Base-by-base conservation (phyloP, 2,329 filamentous ascomycete genomes). In the Phoma sp. region DNA sequence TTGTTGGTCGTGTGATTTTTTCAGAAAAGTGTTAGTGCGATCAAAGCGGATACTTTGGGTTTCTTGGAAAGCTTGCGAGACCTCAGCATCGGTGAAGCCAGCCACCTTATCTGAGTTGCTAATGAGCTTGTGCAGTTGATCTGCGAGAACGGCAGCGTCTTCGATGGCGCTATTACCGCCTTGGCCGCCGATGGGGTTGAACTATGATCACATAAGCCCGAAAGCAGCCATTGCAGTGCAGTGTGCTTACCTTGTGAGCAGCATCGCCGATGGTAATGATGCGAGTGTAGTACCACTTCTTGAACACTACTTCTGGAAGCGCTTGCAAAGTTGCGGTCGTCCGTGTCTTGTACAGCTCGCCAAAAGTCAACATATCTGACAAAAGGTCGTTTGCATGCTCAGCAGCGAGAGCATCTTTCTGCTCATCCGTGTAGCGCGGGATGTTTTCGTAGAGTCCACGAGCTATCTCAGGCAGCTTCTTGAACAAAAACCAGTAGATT, bases 91-190 rank as follows among this genome's bases (percentile, higher is more conserved):
- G 25, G 7, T 6, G 9, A 27, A 27, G 25, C 9, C 9, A 9
- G 6, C 6, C 7, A 9, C 9, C 9, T 27, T 9, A 9, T 27
- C 25, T 1, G 6, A 0, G 43, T 32, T 3, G 10, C 21, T 25
- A 1, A 35, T 5, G 1, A 50, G 40, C 5, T 21, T 39, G 27
- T 68, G 38, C 4, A 77, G 57, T 10, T 64, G 57, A 32, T 75
- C 76, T 10, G 73, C 67, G 4, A 78, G 58, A 9, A 64, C 62
- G 5, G 76, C 76, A 2, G 71, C 75, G 46, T 69, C 70, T 58
- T 80, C 77, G 15, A 79, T 76, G 1, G 76, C 75, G n/a, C 63
- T 68, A 56, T 79, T 79, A 15, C 73, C 77, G 0, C 77, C 77
- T 62, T 77, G 76, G 8, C 76, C 77, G 15, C 44, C 47, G 25